Evolutionary conservation across 2,329 filamentous ascomycete genomes (phyloP).

Genomic region (Fusarium stilboides): DNA sequence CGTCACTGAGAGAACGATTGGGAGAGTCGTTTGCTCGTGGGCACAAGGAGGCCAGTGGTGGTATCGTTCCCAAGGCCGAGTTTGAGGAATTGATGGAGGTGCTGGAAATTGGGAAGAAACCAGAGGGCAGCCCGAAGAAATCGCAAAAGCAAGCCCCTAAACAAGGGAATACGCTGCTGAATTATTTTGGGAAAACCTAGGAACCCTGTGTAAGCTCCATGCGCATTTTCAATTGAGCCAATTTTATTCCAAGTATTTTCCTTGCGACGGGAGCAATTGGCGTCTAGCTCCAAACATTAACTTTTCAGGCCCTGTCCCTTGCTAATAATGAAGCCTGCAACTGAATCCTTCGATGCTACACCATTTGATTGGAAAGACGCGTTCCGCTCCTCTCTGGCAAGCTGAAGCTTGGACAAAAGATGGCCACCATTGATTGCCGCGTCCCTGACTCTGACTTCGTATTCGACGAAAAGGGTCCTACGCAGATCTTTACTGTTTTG

Average conservation of each 20-base stretch:
- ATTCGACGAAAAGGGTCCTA: background rate
- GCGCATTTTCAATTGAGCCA: background rate
- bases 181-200: slow-evolving; percentile 65
- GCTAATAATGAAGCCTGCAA: background rate
- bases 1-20: slow-evolving; percentile 62
- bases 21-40: slow-evolving; percentile 77
- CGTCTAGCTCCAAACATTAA: background rate
- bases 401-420: too few relatives aligned
- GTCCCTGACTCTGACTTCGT: slow-evolving; percentile 8
- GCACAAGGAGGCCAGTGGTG: slow-evolving; percentile 78
- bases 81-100: slow-evolving; percentile 76
- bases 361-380: background rate
- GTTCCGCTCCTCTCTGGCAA: too few relatives aligned
- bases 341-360: background rate
- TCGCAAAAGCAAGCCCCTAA: slow-evolving; percentile 45
- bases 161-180: slow-evolving; percentile 69
- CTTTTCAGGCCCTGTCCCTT: background rate
- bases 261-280: background rate
- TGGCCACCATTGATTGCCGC: background rate
- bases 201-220: background rate
- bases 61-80: slow-evolving; percentile 71
- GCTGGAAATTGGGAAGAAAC: slow-evolving; percentile 72
- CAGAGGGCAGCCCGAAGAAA: slow-evolving; percentile 52
- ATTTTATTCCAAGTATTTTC: slow-evolving; percentile 13
- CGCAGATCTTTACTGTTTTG: slow-evolving; percentile 27